phyloP scores from a whole-genome alignment of 352 stramenopile species.

The Globisporangium spiculum region DNA sequence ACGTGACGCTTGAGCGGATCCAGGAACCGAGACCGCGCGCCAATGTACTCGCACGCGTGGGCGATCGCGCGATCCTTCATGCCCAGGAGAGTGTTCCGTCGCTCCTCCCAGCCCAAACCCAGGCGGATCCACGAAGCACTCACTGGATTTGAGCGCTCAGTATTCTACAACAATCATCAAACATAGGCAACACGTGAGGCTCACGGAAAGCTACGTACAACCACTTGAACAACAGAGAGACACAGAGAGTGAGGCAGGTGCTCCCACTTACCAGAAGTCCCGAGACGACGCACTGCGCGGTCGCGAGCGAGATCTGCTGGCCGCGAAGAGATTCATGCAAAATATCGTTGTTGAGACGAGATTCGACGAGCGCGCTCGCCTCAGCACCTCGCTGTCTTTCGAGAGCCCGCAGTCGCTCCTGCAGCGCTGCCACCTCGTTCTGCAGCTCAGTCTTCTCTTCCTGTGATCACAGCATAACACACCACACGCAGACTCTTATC shows the following conservation, averaged over 20 bases:
- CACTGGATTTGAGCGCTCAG: constrained; percentile 21
- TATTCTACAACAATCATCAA: not conserved
- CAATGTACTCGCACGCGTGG: constrained; percentile 32
- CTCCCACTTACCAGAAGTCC: constrained; percentile 22
- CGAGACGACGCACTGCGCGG: constrained; percentile 33
- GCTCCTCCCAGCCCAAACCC: constrained; percentile 23
- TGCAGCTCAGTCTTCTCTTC: constrained; percentile 45
- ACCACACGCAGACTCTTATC: not conserved
- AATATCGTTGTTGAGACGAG: not conserved
- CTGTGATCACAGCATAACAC: not conserved
- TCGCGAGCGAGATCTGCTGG: constrained; percentile 33
- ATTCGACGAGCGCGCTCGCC: not conserved
- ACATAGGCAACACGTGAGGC: not conserved
- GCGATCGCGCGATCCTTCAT: constrained; percentile 39
- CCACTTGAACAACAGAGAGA: too few relatives aligned
- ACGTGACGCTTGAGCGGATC: constrained; percentile 31
- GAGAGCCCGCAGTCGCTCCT: constrained; percentile 27
- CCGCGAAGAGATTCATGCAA: constrained; percentile 27
- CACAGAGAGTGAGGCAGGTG: too few relatives aligned
- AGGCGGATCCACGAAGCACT: constrained; percentile 39
- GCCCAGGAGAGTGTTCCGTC: constrained; percentile 26
- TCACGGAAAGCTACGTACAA: not conserved
- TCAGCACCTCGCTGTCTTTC: not conserved
- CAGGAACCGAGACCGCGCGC: constrained; percentile 43
- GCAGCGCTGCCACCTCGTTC: constrained; percentile 28